Conservation (phyloP, 129 eudicot species). For the Centaurea solstitialis region DNA sequence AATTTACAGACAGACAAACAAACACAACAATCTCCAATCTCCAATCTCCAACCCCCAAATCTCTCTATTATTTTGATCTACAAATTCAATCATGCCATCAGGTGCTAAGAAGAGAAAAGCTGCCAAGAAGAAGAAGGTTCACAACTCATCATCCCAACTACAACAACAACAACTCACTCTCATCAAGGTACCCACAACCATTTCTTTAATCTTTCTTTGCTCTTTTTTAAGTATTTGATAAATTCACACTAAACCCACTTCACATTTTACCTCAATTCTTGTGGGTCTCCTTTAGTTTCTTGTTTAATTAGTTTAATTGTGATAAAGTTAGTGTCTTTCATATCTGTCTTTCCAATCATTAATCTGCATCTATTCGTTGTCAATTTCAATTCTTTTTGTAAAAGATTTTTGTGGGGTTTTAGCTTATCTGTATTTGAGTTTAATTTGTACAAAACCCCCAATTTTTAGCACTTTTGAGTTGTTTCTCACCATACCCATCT, state of each 20-base stretch:
- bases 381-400: neutral
- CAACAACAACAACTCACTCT: constrained; percentile 25
- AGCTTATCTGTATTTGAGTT: constrained; percentile 22
- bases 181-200: constrained; percentile 30
- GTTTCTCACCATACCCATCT: constrained; percentile 1
- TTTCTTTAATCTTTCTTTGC: neutral
- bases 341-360: constrained; percentile 14
- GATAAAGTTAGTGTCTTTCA: constrained; percentile 8
- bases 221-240: neutral
- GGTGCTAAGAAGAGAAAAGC: constrained; percentile 98
- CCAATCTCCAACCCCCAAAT: constrained; percentile 5
- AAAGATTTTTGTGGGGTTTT: constrained; percentile 24
- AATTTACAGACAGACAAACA: constrained; percentile 28
- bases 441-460: neutral
- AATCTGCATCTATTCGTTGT: constrained; percentile 19
- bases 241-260: constrained; percentile 21
- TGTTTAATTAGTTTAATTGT: too few relatives aligned
- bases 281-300: too few relatives aligned
- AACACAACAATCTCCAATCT: constrained; percentile 8
- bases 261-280: constrained; percentile 7
- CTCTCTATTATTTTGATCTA: neutral
- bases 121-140: constrained; percentile 81
- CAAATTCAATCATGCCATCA: constrained; percentile 72
- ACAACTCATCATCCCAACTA: constrained; percentile 22
- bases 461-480: constrained; percentile 28